Evolutionary conservation across 1,139 yeast species (phyloP).

Genomic region (Debaryomyces psychrophilus): DNA sequence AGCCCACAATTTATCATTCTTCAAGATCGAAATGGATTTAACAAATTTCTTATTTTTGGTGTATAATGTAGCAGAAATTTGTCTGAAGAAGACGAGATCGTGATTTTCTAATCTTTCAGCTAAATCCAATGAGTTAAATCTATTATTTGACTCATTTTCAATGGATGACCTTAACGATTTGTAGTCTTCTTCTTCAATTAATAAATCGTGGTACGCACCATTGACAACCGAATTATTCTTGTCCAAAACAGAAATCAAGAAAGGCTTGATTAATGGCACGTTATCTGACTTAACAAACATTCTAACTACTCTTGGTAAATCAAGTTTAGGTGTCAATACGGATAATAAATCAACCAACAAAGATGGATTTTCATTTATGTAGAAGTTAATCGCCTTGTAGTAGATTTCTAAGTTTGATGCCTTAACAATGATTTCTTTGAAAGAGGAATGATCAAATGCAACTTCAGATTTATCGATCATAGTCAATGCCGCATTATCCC

Average conservation of each 20-base stretch:
- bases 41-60: constrained; percentile 92
- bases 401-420: constrained; percentile 95
- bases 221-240: constrained; percentile 92
- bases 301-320: constrained; percentile 92
- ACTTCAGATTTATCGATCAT: constrained; percentile 95
- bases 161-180: constrained; percentile 85
- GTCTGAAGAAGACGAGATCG: constrained; percentile 87
- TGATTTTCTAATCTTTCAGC: constrained; percentile 95
- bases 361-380: constrained; percentile 90
- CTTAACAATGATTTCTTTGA: constrained; percentile 92
- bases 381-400: constrained; percentile 95
- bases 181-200: constrained; percentile 96
- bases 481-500: constrained; percentile 98
- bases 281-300: constrained; percentile 95
- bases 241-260: constrained; percentile 85
- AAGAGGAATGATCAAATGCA: constrained; percentile 90
- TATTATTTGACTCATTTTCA: constrained; percentile 76
- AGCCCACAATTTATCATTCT: constrained; percentile 91
- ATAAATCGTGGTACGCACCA: constrained; percentile 90
- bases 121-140: constrained; percentile 88
- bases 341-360: constrained; percentile 83
- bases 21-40: constrained; percentile 85
- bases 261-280: constrained; percentile 93
- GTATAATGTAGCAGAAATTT: constrained; percentile 91
- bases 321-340: constrained; percentile 88